Percentiles rank a stretch among this genome's conserved stretches.
Evolutionary conservation across 441 rosid genomes (phyloP).

Genomic region (Metrosideros polymorpha): DNA sequence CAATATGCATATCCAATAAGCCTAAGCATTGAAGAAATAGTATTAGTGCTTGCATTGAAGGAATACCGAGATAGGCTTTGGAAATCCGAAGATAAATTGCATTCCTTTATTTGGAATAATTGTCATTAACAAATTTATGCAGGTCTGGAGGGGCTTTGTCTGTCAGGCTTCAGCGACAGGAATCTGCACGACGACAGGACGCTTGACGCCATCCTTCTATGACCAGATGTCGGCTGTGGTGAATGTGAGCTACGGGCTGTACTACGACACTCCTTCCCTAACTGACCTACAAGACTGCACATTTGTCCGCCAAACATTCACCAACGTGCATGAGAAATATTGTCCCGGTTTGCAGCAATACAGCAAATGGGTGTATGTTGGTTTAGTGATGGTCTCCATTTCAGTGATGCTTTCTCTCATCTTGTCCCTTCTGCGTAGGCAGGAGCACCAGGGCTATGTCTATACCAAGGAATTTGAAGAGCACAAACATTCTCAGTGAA

Average conservation of each 20-base stretch:
- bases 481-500: not conserved
- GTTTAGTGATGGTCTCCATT: slow-evolving; percentile 57
- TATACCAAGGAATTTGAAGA: slow-evolving; percentile 14
- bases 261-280: slow-evolving; percentile 57
- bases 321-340: slow-evolving; percentile 35
- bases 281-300: slow-evolving; percentile 68
- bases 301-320: slow-evolving; percentile 67
- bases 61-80: not conserved
- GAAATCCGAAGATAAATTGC: not conserved
- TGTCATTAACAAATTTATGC: not conserved
- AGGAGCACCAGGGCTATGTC: slow-evolving; percentile 49
- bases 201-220: slow-evolving; percentile 64
- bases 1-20: not conserved
- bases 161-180: slow-evolving; percentile 66
- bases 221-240: slow-evolving; percentile 62
- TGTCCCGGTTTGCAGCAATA: slow-evolving; percentile 56
- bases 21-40: not conserved
- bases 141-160: slow-evolving; percentile 66
- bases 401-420: slow-evolving; percentile 84
- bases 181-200: slow-evolving; percentile 60
- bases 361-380: slow-evolving; percentile 60
- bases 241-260: slow-evolving; percentile 47
- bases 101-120: not conserved
- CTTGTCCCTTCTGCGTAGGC: slow-evolving; percentile 61
- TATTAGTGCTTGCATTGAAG: not conserved